phyloP scores from a whole-genome alignment of 257 asterid genomes.

The Vinca minor region DNA sequence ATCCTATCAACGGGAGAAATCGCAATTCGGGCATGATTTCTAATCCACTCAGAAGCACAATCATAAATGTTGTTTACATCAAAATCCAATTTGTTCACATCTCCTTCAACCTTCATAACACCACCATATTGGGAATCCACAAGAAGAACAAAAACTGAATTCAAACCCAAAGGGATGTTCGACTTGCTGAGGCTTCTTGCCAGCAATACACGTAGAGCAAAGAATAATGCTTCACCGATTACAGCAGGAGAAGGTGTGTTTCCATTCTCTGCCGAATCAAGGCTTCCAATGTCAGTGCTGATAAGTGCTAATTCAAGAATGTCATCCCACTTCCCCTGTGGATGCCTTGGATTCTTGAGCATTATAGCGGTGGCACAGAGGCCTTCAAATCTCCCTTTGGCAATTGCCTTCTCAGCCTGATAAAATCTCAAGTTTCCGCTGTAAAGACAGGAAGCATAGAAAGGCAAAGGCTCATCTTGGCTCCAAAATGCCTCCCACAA shows the following conservation, averaged over 20 bases:
- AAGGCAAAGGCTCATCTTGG: conserved; percentile 58
- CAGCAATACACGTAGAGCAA: conserved; percentile 74
- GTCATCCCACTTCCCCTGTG: conserved; percentile 97
- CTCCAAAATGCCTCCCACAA: conserved; percentile 97
- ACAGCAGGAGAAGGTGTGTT: conserved; percentile 38
- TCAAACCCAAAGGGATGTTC: conserved; percentile 55
- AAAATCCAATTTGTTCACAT: conserved; percentile 60
- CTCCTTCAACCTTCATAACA: conserved; percentile 86
- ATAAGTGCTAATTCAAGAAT: conserved; percentile 70
- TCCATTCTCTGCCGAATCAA: conserved; percentile 34
- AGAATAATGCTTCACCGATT: conserved; percentile 73
- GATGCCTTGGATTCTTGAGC: conserved; percentile 93
- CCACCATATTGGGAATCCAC: conserved; percentile 85
- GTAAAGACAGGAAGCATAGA: conserved; percentile 62
- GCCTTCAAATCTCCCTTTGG: conserved; percentile 67
- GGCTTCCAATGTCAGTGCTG: conserved; percentile 54
- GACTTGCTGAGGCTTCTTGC: conserved; percentile 88
- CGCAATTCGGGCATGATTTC: conserved; percentile 48
- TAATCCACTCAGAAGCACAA: conserved; percentile 84
- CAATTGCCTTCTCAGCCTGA: conserved; percentile 77
- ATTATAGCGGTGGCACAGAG: conserved; percentile 86
- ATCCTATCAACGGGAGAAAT: conserved; percentile 77
- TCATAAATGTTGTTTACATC: conserved; percentile 66
- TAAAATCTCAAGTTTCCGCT: conserved; percentile 63
- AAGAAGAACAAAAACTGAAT: conserved; percentile 63